Evolutionary conservation across 2,329 filamentous ascomycete genomes (phyloP), one percentile per base, ranked within the genome.

Genomic region (Pestalotiopsis fici): DNA sequence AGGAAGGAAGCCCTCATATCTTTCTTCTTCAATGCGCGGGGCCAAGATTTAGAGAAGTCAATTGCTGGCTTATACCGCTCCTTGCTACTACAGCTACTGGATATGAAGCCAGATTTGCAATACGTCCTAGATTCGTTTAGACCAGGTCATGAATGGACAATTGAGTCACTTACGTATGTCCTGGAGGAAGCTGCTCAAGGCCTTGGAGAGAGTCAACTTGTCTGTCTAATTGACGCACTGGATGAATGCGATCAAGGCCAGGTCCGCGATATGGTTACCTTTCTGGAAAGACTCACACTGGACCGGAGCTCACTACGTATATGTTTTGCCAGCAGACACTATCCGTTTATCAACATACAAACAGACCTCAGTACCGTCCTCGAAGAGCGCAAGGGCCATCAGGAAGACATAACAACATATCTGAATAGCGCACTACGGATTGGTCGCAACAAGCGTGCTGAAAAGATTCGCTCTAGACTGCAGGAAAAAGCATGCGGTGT

Each of bases 21-120:
- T 0, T 86, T 85, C 73, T 87, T 86, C 73, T 86, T 86, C 76
- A 82, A 85, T 65, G 83, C 83, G 0, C 73, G 82, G 65, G 84
- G 83, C 0, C 73, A 76, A 0, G 37, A 73, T 3, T 71, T 85
- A 12, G 83, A 88, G 60, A 85, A 78, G 64, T 81, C 84, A 0
- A 76, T 78, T 0, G 27, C 75, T 0, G 86, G 87, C 0, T 79
- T 89, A 73, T 87, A 86, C 69, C 79, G 85, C 2, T 85, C 84
- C 0, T 65, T 89, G 0, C 65, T 88, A 0, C 68, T 76, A 1
- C 84, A 88, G 54, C 72, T 88, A 0, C 72, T 88, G 0, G 27
- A 76, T 0, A 69, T 74, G 0, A 67, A 75, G 0, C 74, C 78
- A 0, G 74, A 80, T 0, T 72, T 85, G 0, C 77, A 80, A 64